These are phyloP conservation scores for Rhizophlyctis rosea DNA, from an alignment of 192 early-diverging fungal species.

Conservation along the genomic window DNA sequence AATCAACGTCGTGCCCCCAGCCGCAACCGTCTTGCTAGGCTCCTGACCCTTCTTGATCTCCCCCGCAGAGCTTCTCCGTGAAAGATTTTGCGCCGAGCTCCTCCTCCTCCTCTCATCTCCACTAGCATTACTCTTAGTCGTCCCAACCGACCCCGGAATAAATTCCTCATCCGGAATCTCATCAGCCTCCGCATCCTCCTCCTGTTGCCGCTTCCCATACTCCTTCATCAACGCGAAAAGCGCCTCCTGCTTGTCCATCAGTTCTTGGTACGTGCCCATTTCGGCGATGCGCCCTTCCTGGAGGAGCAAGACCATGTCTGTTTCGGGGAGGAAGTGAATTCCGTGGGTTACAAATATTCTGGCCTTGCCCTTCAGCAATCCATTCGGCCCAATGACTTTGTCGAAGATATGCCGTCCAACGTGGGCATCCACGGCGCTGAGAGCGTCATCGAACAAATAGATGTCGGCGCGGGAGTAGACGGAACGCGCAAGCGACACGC, in stretches of 20 bases:
- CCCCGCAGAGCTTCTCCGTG: not conserved
- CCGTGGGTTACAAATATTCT: slow-evolving; percentile 71
- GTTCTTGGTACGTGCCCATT: slow-evolving; percentile 60
- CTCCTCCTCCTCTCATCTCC: not conserved
- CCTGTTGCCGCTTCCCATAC: slow-evolving; percentile 58
- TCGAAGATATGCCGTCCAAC: slow-evolving; percentile 81
- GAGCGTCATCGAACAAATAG: slow-evolving; percentile 68
- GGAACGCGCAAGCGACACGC: slow-evolving; percentile 63
- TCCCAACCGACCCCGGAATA: not conserved
- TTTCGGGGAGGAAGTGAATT: slow-evolving; percentile 70
- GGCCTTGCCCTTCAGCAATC: slow-evolving; percentile 71
- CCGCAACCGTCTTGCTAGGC: slow-evolving; percentile 1
- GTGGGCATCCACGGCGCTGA: slow-evolving; percentile 67
- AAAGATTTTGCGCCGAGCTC: no score
- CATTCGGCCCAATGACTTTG: slow-evolving; percentile 82
- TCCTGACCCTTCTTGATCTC: slow-evolving; percentile 1
- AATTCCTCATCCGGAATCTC: slow-evolving; percentile 8
- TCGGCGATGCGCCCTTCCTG: slow-evolving; percentile 68
- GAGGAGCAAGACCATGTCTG: slow-evolving; percentile 69
- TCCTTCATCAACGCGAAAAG: slow-evolving; percentile 70
- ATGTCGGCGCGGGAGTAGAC: slow-evolving; percentile 88
- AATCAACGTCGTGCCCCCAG: slow-evolving; percentile 47
- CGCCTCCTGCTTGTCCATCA: slow-evolving; percentile 62
- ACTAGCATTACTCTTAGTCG: not conserved
- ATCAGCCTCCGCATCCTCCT: slow-evolving; percentile 14